Evolutionary conservation across 768 basidiomycete genomes (phyloP).

Genomic region (Lentinula sp.): DNA sequence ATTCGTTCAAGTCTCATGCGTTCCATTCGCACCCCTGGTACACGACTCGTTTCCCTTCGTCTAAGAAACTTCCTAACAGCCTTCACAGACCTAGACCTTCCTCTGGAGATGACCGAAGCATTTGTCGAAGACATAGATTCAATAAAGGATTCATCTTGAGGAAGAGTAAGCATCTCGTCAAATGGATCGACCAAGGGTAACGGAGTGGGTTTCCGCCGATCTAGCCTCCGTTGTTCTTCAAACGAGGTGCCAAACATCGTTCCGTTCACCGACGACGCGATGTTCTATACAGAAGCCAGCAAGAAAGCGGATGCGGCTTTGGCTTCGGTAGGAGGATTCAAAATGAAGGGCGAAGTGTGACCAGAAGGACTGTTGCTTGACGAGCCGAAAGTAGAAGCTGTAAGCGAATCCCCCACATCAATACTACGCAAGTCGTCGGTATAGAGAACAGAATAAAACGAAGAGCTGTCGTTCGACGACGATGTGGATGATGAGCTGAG

Average conservation of each 20-base stretch:
- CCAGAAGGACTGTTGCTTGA: not conserved
- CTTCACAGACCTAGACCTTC: not conserved
- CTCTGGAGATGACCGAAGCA: not conserved
- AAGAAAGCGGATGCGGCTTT: not conserved
- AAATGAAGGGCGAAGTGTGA: not conserved
- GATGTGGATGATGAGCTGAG: not conserved
- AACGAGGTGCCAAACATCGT: not conserved
- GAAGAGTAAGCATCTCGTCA: not conserved
- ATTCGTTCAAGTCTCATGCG: not conserved
- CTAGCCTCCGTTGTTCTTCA: not conserved
- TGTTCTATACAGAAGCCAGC: not conserved
- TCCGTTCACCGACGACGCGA: not conserved
- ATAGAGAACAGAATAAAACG: not conserved
- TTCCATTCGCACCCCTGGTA: not conserved
- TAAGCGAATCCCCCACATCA: not conserved
- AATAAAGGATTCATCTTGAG: not conserved
- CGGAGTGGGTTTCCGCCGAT: not conserved
- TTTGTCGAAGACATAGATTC: not conserved
- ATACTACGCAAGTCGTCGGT: not conserved
- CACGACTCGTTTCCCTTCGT: not conserved
- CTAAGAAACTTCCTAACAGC: not conserved
- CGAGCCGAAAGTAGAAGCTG: not conserved
- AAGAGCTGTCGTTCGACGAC: slow-evolving; percentile 4
- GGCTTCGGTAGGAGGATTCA: not conserved
- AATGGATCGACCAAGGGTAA: not conserved